phyloP scores from a whole-genome alignment of 139 green algal genomes.

The Chlamydomonas sphaeroides region DNA sequence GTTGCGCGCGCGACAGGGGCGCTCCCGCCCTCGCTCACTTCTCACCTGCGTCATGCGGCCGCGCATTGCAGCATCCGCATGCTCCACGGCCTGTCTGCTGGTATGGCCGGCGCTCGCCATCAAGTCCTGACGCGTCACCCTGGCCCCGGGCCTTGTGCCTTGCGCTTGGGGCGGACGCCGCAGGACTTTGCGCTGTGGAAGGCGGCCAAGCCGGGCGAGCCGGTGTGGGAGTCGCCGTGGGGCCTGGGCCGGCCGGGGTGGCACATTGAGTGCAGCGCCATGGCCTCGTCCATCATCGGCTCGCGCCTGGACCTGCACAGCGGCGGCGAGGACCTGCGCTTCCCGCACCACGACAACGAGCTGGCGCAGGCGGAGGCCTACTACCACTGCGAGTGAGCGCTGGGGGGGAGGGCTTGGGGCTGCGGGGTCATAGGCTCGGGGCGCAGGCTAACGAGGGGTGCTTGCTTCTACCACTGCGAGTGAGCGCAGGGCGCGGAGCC shows the following conservation, averaged over 20 bases:
- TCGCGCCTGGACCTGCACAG: conserved; percentile 94
- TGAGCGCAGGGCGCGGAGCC: too few relatives aligned
- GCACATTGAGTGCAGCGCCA: conserved; percentile 99
- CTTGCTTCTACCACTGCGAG: too few relatives aligned
- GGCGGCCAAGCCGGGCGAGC: conserved; percentile 92
- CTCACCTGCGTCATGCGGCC: too few relatives aligned
- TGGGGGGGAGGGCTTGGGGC: not conserved
- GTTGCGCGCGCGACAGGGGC: too few relatives aligned
- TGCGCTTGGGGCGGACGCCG: too few relatives aligned
- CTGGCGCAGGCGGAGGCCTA: conserved; percentile 93
- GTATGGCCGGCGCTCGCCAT: too few relatives aligned
- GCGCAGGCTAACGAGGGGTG: not conserved
- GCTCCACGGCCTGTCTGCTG: too few relatives aligned
- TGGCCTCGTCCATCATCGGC: conserved; percentile 91
- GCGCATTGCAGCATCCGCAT: too few relatives aligned
- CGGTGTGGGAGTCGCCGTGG: conserved; percentile 94
- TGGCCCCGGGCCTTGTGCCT: too few relatives aligned
- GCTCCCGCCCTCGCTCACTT: too few relatives aligned
- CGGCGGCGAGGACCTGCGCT: conserved; percentile 91
- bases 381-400: conserved; percentile 71
- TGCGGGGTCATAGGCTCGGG: not conserved
- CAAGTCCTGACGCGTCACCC: too few relatives aligned
- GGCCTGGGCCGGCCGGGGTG: conserved; percentile 89
- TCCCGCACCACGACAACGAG: conserved; percentile 99
- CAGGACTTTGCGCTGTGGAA: conserved; percentile 99